phyloP scores from a whole-genome alignment of 495 filamentous ascomycete genomes.

The Tuber brumale region DNA sequence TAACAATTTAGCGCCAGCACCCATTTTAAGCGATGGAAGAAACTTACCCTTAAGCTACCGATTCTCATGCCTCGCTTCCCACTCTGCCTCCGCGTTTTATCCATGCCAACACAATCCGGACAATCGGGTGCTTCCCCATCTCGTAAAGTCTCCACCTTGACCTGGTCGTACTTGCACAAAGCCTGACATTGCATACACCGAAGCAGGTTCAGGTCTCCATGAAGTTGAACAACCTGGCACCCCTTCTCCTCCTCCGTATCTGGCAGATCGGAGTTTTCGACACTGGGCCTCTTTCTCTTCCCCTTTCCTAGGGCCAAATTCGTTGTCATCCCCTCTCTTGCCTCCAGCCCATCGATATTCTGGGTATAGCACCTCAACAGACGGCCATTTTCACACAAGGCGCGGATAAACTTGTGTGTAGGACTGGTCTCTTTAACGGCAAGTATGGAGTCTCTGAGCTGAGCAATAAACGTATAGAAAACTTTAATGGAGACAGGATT shows the following conservation, averaged over 20 bases:
- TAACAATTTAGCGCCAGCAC: constrained; percentile 36
- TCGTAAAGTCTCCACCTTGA: constrained; percentile 44
- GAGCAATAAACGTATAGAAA: constrained; percentile 62
- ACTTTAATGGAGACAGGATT: constrained; percentile 57
- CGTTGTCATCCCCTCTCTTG: constrained; percentile 53
- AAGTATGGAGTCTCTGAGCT: constrained; percentile 52
- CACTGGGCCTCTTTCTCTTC: constrained; percentile 45
- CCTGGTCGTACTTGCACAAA: constrained; percentile 55
- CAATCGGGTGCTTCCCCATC: constrained; percentile 58
- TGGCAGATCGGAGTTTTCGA: constrained; percentile 27
- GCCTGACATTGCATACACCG: constrained; percentile 59
- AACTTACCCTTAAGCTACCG: constrained; percentile 46
- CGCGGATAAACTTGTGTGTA: constrained; percentile 57
- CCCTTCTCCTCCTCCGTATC: constrained; percentile 41
- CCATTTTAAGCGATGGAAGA: background rate
- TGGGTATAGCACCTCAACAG: constrained; percentile 63
- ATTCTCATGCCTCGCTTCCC: constrained; percentile 59
- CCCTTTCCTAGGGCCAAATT: constrained; percentile 53
- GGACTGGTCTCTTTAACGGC: constrained; percentile 52
- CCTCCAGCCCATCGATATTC: constrained; percentile 65
- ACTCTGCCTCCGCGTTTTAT: constrained; percentile 52
- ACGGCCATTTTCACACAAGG: constrained; percentile 56
- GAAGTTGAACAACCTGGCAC: constrained; percentile 58
- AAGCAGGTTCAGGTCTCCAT: constrained; percentile 56
- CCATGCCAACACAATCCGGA: constrained; percentile 53